These are phyloP conservation scores for Penicillium sp. DNA, from an alignment of 2,329 filamentous ascomycete genomes.

Conservation along the genomic window DNA sequence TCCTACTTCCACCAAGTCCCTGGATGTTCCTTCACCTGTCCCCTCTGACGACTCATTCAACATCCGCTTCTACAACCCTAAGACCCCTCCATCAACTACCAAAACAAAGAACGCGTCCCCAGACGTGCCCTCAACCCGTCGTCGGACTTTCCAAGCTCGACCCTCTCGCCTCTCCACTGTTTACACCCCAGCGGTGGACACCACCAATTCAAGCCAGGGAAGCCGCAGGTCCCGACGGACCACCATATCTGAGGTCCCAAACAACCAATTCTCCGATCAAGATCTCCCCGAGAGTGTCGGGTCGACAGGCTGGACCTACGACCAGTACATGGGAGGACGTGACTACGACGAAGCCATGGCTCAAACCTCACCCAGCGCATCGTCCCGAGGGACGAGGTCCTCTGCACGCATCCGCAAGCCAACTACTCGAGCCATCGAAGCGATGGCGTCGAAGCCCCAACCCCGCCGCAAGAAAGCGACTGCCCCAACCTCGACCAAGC, in stretches of 20 bases:
- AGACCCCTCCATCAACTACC: slow-evolving; percentile 6
- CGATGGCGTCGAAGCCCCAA: slow-evolving; percentile 18
- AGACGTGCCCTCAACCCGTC: slow-evolving; percentile 14
- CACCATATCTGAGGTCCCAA: slow-evolving; percentile 13
- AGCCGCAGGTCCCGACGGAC: slow-evolving; percentile 18
- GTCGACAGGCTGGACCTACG: slow-evolving; percentile 13
- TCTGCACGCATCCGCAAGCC: slow-evolving; percentile 22
- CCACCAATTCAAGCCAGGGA: slow-evolving; percentile 6
- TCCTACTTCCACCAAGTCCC: slow-evolving; percentile 8
- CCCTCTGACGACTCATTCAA: slow-evolving; percentile 13
- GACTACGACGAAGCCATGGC: slow-evolving; percentile 10
- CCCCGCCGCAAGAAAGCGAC: slow-evolving; percentile 8
- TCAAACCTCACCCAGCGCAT: slow-evolving; percentile 7
- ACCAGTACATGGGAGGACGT: slow-evolving; percentile 16
- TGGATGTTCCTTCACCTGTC: slow-evolving; percentile 10
- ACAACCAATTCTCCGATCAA: slow-evolving; percentile 9
- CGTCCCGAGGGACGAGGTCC: slow-evolving; percentile 12
- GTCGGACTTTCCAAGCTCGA: slow-evolving; percentile 19
- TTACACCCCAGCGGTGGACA: slow-evolving; percentile 20
- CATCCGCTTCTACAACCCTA: slow-evolving; percentile 14
- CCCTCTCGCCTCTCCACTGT: slow-evolving; percentile 25
- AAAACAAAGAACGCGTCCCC: slow-evolving; percentile 3
- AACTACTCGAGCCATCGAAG: slow-evolving; percentile 31
- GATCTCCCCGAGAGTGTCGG: slow-evolving; percentile 16
- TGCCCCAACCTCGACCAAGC: background rate